Base-by-base conservation (phyloP, 2,329 filamentous ascomycete species). In the Leptoxyphium fumago region DNA sequence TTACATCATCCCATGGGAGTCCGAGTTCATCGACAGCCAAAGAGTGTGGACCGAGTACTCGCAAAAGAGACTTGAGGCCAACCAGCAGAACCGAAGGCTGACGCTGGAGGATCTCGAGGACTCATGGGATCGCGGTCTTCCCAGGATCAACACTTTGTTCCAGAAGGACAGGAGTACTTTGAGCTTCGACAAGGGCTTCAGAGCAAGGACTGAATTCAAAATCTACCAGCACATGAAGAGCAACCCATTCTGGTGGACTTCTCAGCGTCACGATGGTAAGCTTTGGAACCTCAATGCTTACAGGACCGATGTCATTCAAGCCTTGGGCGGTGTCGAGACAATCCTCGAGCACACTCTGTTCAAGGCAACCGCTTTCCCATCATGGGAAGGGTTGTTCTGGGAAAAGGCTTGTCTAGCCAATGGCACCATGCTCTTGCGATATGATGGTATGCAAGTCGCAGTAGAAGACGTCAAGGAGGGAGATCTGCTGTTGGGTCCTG, bases 21-120 rank as follows among this genome's bases (percentile, higher is more conserved):
- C 89, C 1, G 91, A 98, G 62, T 98, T 98, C 64, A 94, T 96
- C 53, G 93, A 98, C 61, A 98, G 91, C 3, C 93, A 98, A 62
- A 82, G 93, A 54, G 91, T 98, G 1, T 98, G 91, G 91, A 96
- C 91, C 21, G 91, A 98, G 57, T 98, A 98, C 60, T 95, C 89
- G 0, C 91, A 98, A 67, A 98, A 98, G 71, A 82, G 91, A 40
- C 74, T 93, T 51, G 91, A 98, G 61, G 93, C 91, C 15, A 94
- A 95, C 58, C 89, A 96, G 55, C 91, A 98, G 63, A 98, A 98
- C 57, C 81, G 91, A 45, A 80, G 91, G 52, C 70, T 98, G 40
- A 98, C 91, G 0, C 73, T 98, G 7, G 91, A 98, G 61, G 91
- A 98, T 65, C 71, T 98, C 17, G 91, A 98, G 59, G 91, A 98